Evolutionary conservation across 352 stramenopile species (phyloP).

Genomic region (Pythium brachiatum): DNA sequence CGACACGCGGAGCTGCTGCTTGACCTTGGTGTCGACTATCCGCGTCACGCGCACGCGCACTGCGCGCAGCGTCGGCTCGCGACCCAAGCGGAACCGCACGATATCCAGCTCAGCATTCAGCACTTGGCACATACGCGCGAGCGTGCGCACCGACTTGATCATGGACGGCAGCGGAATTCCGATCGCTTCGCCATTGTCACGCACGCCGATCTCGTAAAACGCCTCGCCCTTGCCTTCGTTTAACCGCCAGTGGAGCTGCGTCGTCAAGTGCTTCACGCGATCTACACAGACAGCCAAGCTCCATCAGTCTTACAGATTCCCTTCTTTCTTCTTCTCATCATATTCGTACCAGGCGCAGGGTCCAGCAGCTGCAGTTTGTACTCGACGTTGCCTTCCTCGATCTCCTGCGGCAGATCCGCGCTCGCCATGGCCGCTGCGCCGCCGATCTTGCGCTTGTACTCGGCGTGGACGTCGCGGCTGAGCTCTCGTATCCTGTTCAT

Average conservation of each 20-base stretch:
- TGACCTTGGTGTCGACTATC: constrained; percentile 47
- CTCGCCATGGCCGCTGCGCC: neutral
- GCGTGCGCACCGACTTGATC: constrained; percentile 62
- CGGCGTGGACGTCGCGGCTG: constrained; percentile 16
- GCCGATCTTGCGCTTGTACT: constrained; percentile 25
- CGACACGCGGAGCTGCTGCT: constrained; percentile 72
- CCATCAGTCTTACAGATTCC: neutral
- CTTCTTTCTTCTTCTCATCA: neutral
- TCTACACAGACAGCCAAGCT: constrained; percentile 26
- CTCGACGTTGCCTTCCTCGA: constrained; percentile 90
- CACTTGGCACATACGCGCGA: constrained; percentile 74
- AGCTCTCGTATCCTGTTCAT: constrained; percentile 33
- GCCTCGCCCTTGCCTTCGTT: constrained; percentile 83
- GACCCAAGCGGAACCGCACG: constrained; percentile 50
- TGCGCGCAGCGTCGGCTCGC: constrained; percentile 33
- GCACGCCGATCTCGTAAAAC: constrained; percentile 87
- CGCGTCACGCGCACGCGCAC: constrained; percentile 48
- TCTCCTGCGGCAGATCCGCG: constrained; percentile 54
- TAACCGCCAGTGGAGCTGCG: constrained; percentile 89
- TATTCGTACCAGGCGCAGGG: constrained; percentile 37
- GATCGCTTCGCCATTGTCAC: constrained; percentile 76
- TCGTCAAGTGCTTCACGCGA: constrained; percentile 82
- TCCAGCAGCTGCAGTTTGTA: constrained; percentile 90
- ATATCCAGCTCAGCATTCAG: constrained; percentile 67
- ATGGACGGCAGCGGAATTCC: constrained; percentile 70